phyloP scores from a whole-genome alignment of 2,329 filamentous ascomycete species.

The Aspergillus amoenus region DNA sequence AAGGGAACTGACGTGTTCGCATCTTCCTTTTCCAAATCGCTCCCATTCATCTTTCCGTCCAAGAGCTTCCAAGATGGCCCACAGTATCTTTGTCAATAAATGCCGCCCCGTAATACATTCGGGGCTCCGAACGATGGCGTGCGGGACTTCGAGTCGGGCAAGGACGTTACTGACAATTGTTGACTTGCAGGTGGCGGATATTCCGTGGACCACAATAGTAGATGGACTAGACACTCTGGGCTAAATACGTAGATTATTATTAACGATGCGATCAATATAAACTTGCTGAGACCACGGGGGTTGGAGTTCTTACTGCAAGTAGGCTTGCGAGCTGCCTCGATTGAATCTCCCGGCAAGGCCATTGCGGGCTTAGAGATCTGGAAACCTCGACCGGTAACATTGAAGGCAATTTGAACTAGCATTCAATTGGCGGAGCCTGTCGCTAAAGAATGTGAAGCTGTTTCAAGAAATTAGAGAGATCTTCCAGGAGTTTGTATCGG shows the following conservation, averaged over 20 bases:
- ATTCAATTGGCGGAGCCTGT: neutral
- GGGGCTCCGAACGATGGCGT: conserved; percentile 43
- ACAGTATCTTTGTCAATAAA: conserved; percentile 47
- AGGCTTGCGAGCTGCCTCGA: conserved; percentile 41
- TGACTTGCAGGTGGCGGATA: conserved; percentile 84
- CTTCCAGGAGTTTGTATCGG: neutral
- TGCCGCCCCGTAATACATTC: conserved; percentile 49
- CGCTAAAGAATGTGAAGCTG: neutral
- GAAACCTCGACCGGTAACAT: conserved; percentile 37
- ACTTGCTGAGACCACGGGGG: neutral
- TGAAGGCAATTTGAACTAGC: neutral
- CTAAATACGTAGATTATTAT: conserved; percentile 19
- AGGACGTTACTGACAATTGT: conserved; percentile 66
- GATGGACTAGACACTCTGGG: conserved; percentile 62
- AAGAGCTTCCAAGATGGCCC: conserved; percentile 37
- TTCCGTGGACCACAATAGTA: conserved; percentile 77
- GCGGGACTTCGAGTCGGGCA: conserved; percentile 53
- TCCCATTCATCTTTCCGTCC: conserved; percentile 42
- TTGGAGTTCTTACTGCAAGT: conserved; percentile 34
- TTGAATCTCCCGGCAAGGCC: conserved; percentile 46
- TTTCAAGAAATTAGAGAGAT: neutral
- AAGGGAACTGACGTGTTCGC: conserved; percentile 78
- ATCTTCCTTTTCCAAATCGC: conserved; percentile 56
- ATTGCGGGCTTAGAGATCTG: conserved; percentile 38
- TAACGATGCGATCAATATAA: neutral